phyloP scores from a whole-genome alignment of 495 filamentous ascomycete species.

The Daldinia decipiens region DNA sequence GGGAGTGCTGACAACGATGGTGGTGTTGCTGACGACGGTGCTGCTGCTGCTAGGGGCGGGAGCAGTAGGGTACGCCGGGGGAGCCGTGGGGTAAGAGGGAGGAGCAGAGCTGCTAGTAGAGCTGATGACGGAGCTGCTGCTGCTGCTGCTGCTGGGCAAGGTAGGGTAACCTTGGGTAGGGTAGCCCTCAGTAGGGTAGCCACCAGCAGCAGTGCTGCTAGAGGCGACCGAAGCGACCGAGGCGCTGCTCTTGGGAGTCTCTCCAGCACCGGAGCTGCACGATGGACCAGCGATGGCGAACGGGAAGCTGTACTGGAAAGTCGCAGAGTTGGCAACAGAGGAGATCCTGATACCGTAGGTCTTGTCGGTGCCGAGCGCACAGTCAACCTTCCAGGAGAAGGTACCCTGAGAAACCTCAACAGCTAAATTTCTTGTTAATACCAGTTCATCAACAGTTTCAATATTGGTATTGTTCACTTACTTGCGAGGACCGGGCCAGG shows the following conservation, averaged over 20 bases:
- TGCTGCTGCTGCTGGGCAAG: conserved; percentile 20
- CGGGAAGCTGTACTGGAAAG: conserved; percentile 63
- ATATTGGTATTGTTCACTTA: conserved; percentile 43
- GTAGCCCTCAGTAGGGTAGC: background rate
- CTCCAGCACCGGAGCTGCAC: conserved; percentile 20
- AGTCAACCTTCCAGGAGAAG: conserved; percentile 54
- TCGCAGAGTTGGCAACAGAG: conserved; percentile 46
- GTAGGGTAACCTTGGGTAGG: conserved; percentile 13
- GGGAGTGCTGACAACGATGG: conserved; percentile 10
- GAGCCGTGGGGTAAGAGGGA: conserved; percentile 18
- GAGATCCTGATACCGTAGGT: conserved; percentile 59
- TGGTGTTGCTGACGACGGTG: conserved; percentile 22
- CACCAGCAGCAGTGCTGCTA: conserved; percentile 17
- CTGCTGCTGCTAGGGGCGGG: conserved; percentile 33
- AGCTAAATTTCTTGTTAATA: conserved; percentile 36
- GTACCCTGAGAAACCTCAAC: conserved; percentile 46
- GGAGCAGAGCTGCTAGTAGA: conserved; percentile 21
- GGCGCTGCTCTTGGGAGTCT: conserved; percentile 14
- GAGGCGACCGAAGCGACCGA: conserved; percentile 7
- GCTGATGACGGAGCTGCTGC: conserved; percentile 14
- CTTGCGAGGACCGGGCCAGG: conserved; percentile 50
- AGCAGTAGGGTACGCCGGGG: conserved; percentile 27
- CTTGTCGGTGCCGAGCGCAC: conserved; percentile 49
- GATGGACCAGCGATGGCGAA: conserved; percentile 55
- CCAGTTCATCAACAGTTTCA: background rate